Percentiles rank a stretch among this genome's conserved stretches.
Evolutionary conservation across 306 rosid genomes (phyloP).

Genomic region (Calophaca sinica): DNA sequence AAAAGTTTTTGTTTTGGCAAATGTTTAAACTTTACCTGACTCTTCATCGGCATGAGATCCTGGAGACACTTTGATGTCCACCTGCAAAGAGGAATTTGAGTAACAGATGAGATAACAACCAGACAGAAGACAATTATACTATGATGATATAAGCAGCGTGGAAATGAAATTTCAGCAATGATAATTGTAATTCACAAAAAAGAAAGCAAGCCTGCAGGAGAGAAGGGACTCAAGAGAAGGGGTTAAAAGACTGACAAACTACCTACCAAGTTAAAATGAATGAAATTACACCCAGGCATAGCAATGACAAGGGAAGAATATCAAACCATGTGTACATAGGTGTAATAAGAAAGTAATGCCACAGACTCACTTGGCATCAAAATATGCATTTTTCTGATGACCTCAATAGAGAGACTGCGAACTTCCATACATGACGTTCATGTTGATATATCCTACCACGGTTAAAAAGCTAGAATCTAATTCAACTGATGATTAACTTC

Average conservation of each 20-base stretch:
- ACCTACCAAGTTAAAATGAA: slow-evolving; percentile 25
- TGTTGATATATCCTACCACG: slow-evolving; percentile 16
- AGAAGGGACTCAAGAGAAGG: slow-evolving; percentile 17
- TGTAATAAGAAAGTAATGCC: not conserved
- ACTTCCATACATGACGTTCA: slow-evolving; percentile 10
- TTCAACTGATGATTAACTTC: not conserved
- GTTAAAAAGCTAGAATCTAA: slow-evolving; percentile 25
- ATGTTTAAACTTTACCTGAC: slow-evolving; percentile 64
- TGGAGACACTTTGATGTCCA: slow-evolving; percentile 93
- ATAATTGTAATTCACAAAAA: slow-evolving; percentile 11
- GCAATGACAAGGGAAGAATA: not conserved
- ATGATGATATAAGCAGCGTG: slow-evolving; percentile 4
- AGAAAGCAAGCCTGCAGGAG: slow-evolving; percentile 16
- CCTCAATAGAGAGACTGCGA: not conserved
- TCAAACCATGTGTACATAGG: slow-evolving; percentile 15
- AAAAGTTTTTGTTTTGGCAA: not conserved
- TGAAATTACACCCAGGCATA: not conserved
- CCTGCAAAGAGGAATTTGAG: slow-evolving; percentile 60
- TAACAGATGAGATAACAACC: slow-evolving; percentile 35
- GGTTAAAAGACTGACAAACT: not conserved
- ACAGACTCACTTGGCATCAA: slow-evolving; percentile 5
- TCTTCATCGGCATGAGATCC: slow-evolving; percentile 97
- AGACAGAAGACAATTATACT: slow-evolving; percentile 21
- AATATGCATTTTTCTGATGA: slow-evolving; percentile 25
- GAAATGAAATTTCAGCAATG: slow-evolving; percentile 16